Percentiles rank a stretch among this genome's conserved stretches.
phyloP scores from a whole-genome alignment of 345 rosid species.

The Alliaria petiolata region DNA sequence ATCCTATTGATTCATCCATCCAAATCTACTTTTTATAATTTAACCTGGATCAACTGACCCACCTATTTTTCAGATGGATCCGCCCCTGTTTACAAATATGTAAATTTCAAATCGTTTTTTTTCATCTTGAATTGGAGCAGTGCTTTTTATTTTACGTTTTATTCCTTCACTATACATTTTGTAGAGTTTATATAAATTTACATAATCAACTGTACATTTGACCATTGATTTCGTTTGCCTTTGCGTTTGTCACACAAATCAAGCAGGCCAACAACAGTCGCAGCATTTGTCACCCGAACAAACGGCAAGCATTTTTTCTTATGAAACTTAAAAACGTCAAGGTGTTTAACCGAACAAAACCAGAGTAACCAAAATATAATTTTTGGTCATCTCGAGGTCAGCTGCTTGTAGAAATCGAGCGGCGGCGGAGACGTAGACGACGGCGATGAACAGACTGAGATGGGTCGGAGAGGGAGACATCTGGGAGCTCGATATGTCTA shows the following conservation, averaged over 20 bases:
- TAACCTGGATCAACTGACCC: too few relatives aligned
- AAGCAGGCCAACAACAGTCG: neutral
- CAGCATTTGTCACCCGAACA: neutral
- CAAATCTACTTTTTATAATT: too few relatives aligned
- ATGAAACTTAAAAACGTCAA: neutral
- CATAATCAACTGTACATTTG: neutral
- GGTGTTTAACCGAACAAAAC: neutral
- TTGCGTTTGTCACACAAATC: neutral
- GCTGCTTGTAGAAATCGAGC: conserved; percentile 2
- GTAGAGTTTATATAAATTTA: too few relatives aligned
- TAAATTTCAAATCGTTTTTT: neutral
- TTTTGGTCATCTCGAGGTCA: conserved; percentile 30
- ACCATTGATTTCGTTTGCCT: neutral
- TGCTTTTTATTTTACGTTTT: too few relatives aligned
- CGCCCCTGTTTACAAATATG: too few relatives aligned
- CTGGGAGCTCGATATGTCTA: conserved; percentile 83
- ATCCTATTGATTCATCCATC: too few relatives aligned
- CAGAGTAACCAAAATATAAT: neutral
- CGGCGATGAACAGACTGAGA: conserved; percentile 70
- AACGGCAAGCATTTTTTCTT: neutral
- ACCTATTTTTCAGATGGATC: too few relatives aligned
- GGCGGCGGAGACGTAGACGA: neutral
- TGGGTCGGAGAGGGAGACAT: conserved; percentile 78
- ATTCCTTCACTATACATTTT: too few relatives aligned
- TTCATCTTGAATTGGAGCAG: neutral